Evolutionary conservation across 768 basidiomycete genomes (phyloP).

Genomic region (Favolaschia claudopus): DNA sequence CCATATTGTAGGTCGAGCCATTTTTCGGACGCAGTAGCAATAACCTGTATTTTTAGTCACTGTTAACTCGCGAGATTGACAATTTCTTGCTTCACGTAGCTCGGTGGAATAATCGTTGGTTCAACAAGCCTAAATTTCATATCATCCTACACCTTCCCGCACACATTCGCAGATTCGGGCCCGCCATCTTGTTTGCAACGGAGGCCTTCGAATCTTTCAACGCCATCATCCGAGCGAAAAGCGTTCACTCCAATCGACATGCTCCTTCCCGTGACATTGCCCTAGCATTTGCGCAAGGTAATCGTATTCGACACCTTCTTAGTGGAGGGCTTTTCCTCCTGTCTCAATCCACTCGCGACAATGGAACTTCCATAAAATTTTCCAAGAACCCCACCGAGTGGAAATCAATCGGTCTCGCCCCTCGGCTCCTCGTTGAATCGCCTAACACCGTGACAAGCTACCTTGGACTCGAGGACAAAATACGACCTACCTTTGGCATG

Average conservation of each 20-base stretch:
- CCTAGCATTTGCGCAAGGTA: constrained; percentile 31
- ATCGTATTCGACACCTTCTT: constrained; percentile 35
- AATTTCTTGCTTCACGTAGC: too few relatives aligned
- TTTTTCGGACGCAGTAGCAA: too few relatives aligned
- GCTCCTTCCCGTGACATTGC: constrained; percentile 43
- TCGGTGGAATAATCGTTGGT: too few relatives aligned
- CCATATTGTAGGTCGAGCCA: too few relatives aligned
- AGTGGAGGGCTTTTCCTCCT: constrained; percentile 28
- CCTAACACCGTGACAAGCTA: background rate
- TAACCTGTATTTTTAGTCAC: too few relatives aligned
- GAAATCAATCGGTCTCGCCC: background rate
- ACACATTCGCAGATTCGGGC: too few relatives aligned
- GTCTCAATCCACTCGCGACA: background rate
- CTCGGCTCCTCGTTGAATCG: background rate
- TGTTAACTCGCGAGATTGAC: too few relatives aligned
- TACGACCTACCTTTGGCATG: background rate
- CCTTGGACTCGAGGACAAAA: constrained; percentile 3
- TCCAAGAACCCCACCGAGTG: background rate
- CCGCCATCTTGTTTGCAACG: too few relatives aligned
- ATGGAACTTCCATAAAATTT: background rate
- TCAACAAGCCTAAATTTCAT: too few relatives aligned
- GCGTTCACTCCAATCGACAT: constrained; percentile 43
- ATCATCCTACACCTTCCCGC: too few relatives aligned
- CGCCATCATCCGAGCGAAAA: constrained; percentile 39
- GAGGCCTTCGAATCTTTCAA: constrained; percentile 34